Conservation (phyloP, 2,329 filamentous ascomycete genomes). For the Exophiala calicioides region DNA sequence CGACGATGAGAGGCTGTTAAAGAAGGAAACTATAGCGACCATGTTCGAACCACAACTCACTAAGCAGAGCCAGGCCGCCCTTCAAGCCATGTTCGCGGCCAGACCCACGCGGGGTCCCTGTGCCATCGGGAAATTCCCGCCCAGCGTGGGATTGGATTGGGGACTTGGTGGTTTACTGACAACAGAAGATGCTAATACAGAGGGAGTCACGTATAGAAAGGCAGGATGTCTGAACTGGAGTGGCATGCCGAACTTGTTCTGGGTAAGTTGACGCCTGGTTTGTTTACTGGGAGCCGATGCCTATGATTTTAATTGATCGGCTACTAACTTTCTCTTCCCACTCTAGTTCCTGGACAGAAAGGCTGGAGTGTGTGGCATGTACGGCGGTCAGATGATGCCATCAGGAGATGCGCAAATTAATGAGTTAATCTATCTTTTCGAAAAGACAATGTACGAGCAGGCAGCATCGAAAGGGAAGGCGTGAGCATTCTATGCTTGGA, state of each 20-base stretch:
- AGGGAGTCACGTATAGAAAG: too few species aligned
- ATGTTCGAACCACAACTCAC: constrained; percentile 36
- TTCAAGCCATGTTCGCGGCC: constrained; percentile 34
- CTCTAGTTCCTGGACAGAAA: too few species aligned
- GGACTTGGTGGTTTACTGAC: constrained; percentile 47
- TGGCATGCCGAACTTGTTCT: too few species aligned
- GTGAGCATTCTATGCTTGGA: too few species aligned
- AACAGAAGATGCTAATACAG: too few species aligned
- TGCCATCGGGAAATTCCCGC: constrained; percentile 37
- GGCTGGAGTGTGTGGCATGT: constrained; percentile 38
- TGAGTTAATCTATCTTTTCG: constrained; percentile 6
- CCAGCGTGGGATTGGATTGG: constrained; percentile 38
- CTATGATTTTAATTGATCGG: too few species aligned
- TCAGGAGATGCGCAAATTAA: constrained; percentile 5
- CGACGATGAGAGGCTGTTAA: constrained; percentile 35
- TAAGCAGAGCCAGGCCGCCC: constrained; percentile 31
- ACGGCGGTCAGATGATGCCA: constrained; percentile 6
- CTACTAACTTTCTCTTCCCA: too few species aligned
- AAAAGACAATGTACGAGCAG: constrained; percentile 8
- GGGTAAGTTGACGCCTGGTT: too few species aligned
- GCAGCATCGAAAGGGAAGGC: not conserved
- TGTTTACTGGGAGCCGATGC: too few species aligned
- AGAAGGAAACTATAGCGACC: constrained; percentile 18
- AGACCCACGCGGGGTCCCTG: constrained; percentile 1
- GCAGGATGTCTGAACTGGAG: too few species aligned